Conservation (phyloP, 2,329 filamentous ascomycete genomes). For the Dactylellina drechsleri region DNA sequence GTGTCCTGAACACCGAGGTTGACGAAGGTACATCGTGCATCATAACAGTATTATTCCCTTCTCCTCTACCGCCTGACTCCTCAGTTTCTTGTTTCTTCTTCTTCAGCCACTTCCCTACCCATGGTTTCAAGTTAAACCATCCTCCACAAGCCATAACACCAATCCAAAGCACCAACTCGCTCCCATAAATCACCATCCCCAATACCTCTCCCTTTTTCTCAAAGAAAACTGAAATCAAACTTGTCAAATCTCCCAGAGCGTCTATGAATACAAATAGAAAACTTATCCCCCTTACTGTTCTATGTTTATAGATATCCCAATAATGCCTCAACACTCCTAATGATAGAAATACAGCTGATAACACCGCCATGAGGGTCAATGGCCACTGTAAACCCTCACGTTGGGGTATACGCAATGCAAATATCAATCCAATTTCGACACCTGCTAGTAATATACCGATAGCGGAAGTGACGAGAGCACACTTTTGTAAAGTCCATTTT, state of each 20-base stretch:
- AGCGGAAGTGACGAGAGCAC: conserved; percentile 65
- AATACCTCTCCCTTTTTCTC: conserved; percentile 70
- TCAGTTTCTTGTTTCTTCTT: conserved; percentile 49
- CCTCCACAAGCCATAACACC: conserved; percentile 74
- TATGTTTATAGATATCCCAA: conserved; percentile 73
- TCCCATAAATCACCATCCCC: conserved; percentile 74
- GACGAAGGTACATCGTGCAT: conserved; percentile 69
- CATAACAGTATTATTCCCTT: conserved; percentile 59
- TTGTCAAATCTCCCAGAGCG: conserved; percentile 74
- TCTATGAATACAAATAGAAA: conserved; percentile 78
- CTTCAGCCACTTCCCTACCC: conserved; percentile 63
- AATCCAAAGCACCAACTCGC: conserved; percentile 73
- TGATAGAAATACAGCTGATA: conserved; percentile 72
- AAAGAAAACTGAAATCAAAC: conserved; percentile 73
- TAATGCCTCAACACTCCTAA: conserved; percentile 75
- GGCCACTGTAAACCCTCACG: conserved; percentile 69
- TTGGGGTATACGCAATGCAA: conserved; percentile 67
- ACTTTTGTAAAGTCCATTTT: conserved; percentile 67
- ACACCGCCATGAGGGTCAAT: conserved; percentile 72
- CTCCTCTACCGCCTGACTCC: background rate
- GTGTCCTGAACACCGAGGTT: conserved; percentile 72
- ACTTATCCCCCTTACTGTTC: conserved; percentile 75
- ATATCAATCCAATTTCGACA: conserved; percentile 70
- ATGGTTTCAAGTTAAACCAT: conserved; percentile 73
- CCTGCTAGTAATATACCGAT: conserved; percentile 70